Base-by-base conservation (phyloP, 192 early-diverging fungal species). In the Linnemannia hyalina region DNA sequence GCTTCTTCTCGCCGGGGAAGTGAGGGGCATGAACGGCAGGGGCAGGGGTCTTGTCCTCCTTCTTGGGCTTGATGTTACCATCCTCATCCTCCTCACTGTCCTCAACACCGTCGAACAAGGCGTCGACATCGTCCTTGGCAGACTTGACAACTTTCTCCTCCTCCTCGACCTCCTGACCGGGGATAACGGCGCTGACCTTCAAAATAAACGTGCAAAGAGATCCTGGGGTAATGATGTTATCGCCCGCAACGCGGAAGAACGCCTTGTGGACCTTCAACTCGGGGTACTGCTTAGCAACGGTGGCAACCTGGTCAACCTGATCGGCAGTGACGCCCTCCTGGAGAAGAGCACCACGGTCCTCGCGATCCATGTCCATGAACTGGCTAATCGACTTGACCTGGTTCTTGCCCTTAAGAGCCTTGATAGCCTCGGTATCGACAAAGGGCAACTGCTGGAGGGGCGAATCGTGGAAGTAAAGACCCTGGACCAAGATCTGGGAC, bases 401-500 rank as follows among this genome's bases (percentile, higher is more conserved):
- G 81, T 94, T 97, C 80, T 92, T 94, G n/a, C 88, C 86, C 26
- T 88, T 90, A 75, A 93, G 89, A 22, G 92, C 84, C 79, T 94
- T 93, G 57, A 97, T 72, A 74, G 93, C 88, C n/a, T 95, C 93
- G 46, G 88, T 77, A 41, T 90, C 93, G 44, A 98, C 87, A 60
- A 93, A 93, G 46, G 98, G 98, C 40, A 99, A 90, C 89, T 99
- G 97, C 76, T 95, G 89, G 40, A 99, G 88, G 29, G 95, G 93
- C 10, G 95, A 91, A 52, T 96, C 96, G 79, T 94, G 90, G 80
- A 91, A 89, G 75, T 93, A 95, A 36, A 96, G 88, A 23, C 96
- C 99, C 89, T 99, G 99, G 6, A 97, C 93, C 57, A 99, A 88
- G 82, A 95, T 91, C 90, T 99, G 98, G 52, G 94, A 92, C 57